phyloP scores from a whole-genome alignment of 495 filamentous ascomycete genomes.

The Talaromyces ruber region DNA sequence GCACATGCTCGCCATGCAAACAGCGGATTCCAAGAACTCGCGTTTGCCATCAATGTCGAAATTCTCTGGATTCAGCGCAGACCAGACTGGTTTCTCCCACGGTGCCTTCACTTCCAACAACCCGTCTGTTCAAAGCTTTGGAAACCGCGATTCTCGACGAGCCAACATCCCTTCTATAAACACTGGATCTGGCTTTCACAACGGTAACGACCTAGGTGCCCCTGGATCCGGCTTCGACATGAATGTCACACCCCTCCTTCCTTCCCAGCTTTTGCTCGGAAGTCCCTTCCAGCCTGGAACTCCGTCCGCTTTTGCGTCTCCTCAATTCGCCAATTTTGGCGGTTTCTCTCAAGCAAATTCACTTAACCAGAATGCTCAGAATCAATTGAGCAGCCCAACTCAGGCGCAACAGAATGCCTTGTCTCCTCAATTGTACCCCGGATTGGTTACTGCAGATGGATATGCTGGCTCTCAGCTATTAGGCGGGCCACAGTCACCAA shows the following conservation, averaged over 20 bases:
- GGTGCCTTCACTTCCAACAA: conserved; percentile 80
- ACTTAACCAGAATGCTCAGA: conserved; percentile 48
- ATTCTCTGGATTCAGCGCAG: conserved; percentile 57
- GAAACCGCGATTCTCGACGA: conserved; percentile 72
- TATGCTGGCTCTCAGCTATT: conserved; percentile 64
- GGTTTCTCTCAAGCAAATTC: conserved; percentile 65
- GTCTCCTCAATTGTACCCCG: conserved; percentile 68
- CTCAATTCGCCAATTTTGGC: conserved; percentile 80
- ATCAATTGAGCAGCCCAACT: conserved; percentile 47
- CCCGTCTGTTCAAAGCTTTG: conserved; percentile 58
- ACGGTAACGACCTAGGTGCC: conserved; percentile 66
- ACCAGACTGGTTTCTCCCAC: conserved; percentile 80
- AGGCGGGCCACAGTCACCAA: conserved; percentile 80
- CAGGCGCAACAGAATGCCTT: conserved; percentile 56
- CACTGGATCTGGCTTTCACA: conserved; percentile 53
- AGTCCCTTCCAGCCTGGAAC: conserved; percentile 96
- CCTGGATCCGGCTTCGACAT: conserved; percentile 90
- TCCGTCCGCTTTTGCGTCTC: conserved; percentile 78
- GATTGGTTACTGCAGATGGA: conserved; percentile 66
- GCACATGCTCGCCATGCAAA: conserved; percentile 84
- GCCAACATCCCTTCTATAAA: conserved; percentile 91
- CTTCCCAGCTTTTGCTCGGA: conserved; percentile 87
- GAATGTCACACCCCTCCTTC: conserved; percentile 94
- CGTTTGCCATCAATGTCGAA: conserved; percentile 57
- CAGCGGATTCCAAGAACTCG: conserved; percentile 52